phyloP scores from a whole-genome alignment of 176 grass and related monocot species.

The Canna indica region DNA sequence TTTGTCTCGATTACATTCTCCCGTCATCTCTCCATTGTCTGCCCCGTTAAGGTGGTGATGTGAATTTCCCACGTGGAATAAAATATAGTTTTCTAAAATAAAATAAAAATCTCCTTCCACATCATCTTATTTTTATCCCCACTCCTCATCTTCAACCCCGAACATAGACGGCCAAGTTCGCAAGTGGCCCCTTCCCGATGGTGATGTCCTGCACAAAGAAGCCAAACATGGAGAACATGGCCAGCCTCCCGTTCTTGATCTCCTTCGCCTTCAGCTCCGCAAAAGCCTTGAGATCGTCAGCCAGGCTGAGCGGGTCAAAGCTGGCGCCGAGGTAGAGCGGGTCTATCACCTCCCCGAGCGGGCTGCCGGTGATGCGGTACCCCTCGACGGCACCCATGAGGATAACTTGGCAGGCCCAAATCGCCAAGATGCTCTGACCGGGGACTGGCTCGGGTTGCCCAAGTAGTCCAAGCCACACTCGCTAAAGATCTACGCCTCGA shows the following conservation, averaged over 20 bases:
- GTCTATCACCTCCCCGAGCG: conserved; percentile 72
- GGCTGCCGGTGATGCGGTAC: conserved; percentile 64
- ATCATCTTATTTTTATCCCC: too few species aligned
- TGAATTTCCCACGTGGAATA: too few species aligned
- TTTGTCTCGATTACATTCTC: too few species aligned
- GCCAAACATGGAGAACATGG: too few species aligned
- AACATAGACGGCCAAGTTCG: conserved; percentile 90
- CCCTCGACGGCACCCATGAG: conserved; percentile 92
- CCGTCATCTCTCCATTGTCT: too few species aligned
- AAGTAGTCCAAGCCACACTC: conserved; percentile 85
- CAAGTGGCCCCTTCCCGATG: conserved; percentile 74
- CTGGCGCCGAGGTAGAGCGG: conserved; percentile 70
- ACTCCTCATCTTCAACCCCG: too few species aligned
- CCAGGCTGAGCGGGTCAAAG: conserved; percentile 72
- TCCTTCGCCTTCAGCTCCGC: conserved; percentile 91
- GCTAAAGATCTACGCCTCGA: conserved; percentile 84
- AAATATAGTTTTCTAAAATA: too few species aligned
- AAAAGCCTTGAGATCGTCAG: conserved; percentile 72
- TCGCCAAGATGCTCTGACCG: too few species aligned
- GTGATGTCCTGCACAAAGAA: conserved; percentile 88
- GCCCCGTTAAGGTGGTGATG: too few species aligned
- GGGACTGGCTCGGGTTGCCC: too few species aligned
- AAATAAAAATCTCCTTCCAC: too few species aligned
- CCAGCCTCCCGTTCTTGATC: conserved; percentile 76
- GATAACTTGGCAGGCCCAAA: too few species aligned